Evolutionary conservation across 805 yeast species (phyloP), one percentile per base, ranked within the genome.

Genomic region (Yamadazyma kitorensis): DNA sequence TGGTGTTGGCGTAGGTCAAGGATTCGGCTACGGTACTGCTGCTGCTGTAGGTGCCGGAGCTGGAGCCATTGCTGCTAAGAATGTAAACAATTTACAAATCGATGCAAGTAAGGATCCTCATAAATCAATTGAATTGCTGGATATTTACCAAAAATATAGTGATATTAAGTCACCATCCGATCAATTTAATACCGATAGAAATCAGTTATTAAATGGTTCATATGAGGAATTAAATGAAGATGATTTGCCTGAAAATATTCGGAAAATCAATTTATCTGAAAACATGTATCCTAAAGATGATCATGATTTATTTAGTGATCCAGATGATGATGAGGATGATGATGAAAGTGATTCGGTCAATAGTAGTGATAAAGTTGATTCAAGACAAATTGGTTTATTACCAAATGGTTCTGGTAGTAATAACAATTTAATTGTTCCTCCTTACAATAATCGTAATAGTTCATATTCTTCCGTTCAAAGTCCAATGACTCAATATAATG

Each of bases 401-500:
- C 10, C 26, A 15, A 9, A 21, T 18, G 24, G 17, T 17, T 23
- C 36, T n/a, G 11, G 22, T 21, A 24, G 27, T 16, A 21, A 24
- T n/a, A 11, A n/a, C n/a, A 29, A 29, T 13, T 40, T 43, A 24
- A 10, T 23, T 20, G 43, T 43, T 2, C 41, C 49, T 10, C 21
- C 31, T 22, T 47, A 49, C 21, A 52, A 47, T 15, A 43, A 54
- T 25, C 48, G 68, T 23, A 58, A 59, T 42, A 51, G 57, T 22
- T 55, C 64, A 31, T 50, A 57, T 40, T 58, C 70, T 2, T 61
- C 69, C 3, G 68, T 64, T 23, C 64, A 61, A 35, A 59, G 68
- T 4, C 72, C 73, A 6, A 56, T 54, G 56, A 63, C 72, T 2
- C 73, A 67, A 41, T 66, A 63, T 40, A 45, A 58, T 32, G 70